phyloP scores from a whole-genome alignment of 306 rosid species.

The Pterocarpus macrocarpus region DNA sequence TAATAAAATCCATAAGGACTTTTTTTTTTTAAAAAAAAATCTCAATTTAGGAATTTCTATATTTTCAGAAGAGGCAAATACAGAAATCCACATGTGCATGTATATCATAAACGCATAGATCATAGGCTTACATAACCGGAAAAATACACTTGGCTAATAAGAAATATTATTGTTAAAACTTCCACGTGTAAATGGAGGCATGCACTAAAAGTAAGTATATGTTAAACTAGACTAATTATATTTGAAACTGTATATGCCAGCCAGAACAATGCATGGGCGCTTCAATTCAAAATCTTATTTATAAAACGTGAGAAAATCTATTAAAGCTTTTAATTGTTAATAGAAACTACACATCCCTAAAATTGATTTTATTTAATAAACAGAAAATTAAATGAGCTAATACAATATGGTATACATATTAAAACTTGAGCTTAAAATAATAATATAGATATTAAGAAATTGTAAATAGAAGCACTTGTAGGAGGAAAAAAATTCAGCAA shows the following conservation, averaged over 20 bases:
- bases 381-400: slow-evolving; percentile 23
- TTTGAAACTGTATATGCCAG: slow-evolving; percentile 10
- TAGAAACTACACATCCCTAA: slow-evolving; percentile 27
- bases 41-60: neutral
- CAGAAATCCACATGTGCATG: neutral
- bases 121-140: slow-evolving; percentile 2
- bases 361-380: slow-evolving; percentile 17
- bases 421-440: neutral
- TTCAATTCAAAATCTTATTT: slow-evolving; percentile 32
- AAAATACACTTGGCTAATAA: slow-evolving; percentile 2
- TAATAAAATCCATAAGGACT: slow-evolving; percentile 17
- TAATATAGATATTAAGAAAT: slow-evolving; percentile 11
- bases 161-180: slow-evolving; percentile 24
- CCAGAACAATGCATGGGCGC: slow-evolving; percentile 9
- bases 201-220: slow-evolving; percentile 18
- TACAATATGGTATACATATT: slow-evolving; percentile 9
- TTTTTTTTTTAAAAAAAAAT: neutral
- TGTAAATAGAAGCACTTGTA: neutral
- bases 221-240: slow-evolving; percentile 4
- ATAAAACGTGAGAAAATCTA: slow-evolving; percentile 4
- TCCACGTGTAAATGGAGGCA: slow-evolving; percentile 13
- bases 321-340: neutral
- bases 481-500: neutral
- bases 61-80: slow-evolving; percentile 4
- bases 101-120: slow-evolving; percentile 20